Conservation (phyloP, 257 asterid species). For the Catharanthus roseus region DNA sequence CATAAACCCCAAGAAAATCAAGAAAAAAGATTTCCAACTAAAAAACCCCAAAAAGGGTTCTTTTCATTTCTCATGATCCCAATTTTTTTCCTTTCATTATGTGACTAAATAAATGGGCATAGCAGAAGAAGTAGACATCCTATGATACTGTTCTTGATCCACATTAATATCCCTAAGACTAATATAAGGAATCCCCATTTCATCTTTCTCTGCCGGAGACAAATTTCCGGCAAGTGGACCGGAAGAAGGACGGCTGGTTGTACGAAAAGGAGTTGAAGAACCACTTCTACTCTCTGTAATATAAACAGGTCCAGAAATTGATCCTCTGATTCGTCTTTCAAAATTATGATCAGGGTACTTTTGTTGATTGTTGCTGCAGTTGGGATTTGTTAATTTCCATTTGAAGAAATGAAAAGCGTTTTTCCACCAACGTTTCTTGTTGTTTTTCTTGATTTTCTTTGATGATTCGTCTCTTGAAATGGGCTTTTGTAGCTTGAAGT, state of each 20-base stretch:
- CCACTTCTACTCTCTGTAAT: slow-evolving; percentile 70
- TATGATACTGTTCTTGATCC: slow-evolving; percentile 30
- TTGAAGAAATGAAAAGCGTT: slow-evolving; percentile 56
- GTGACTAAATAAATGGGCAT: slow-evolving; percentile 84
- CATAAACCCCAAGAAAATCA: neutral
- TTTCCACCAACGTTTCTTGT: slow-evolving; percentile 75
- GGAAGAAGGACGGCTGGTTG: slow-evolving; percentile 41
- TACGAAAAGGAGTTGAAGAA: slow-evolving; percentile 49
- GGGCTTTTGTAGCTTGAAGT: slow-evolving; percentile 39
- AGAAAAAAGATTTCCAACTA: no score
- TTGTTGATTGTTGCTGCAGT: neutral
- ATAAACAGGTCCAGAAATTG: slow-evolving; percentile 65
- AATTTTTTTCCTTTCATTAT: no score
- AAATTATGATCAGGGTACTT: neutral
- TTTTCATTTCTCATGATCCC: no score
- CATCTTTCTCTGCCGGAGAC: slow-evolving; percentile 34
- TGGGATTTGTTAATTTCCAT: slow-evolving; percentile 22
- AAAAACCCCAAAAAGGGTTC: no score
- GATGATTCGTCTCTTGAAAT: slow-evolving; percentile 30
- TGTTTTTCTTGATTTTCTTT: slow-evolving; percentile 52
- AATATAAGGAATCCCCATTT: slow-evolving; percentile 50
- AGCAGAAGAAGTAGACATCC: slow-evolving; percentile 38
- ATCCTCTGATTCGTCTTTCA: slow-evolving; percentile 26
- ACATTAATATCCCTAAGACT: slow-evolving; percentile 62
- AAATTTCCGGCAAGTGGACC: slow-evolving; percentile 40